Conservation (phyloP, 352 stramenopile genomes). For the Phytophthora colocasiae region DNA sequence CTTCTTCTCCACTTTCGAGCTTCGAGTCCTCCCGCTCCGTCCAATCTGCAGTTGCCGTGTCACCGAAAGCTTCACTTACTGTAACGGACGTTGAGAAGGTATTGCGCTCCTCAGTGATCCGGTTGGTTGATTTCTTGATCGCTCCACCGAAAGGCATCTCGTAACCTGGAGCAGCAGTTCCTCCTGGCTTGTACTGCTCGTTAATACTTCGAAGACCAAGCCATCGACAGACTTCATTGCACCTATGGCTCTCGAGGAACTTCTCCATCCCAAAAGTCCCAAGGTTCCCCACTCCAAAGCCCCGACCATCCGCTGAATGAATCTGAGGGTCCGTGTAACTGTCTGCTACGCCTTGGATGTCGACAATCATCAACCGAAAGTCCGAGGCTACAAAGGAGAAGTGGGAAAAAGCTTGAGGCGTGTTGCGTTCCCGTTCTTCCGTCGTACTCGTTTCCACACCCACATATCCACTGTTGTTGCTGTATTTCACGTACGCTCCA, state of each 20-base stretch:
- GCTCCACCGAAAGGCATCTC: constrained; percentile 77
- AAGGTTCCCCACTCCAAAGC: constrained; percentile 87
- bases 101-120: constrained; percentile 84
- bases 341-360: constrained; percentile 88
- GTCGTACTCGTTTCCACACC: constrained; percentile 82
- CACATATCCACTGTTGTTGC: constrained; percentile 88
- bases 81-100: constrained; percentile 84
- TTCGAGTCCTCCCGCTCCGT: constrained; percentile 30
- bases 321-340: constrained; percentile 89
- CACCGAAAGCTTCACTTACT: constrained; percentile 78
- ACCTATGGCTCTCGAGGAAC: constrained; percentile 87
- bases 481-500: constrained; percentile 88
- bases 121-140: constrained; percentile 86
- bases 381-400: constrained; percentile 88
- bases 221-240: constrained; percentile 89
- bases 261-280: constrained; percentile 89
- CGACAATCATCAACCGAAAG: constrained; percentile 87
- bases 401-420: constrained; percentile 84
- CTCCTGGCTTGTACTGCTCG: constrained; percentile 77
- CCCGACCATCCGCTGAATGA: constrained; percentile 77
- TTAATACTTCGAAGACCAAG: constrained; percentile 80
- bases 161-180: constrained; percentile 81
- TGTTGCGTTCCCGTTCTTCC: constrained; percentile 85
- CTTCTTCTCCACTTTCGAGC: constrained; percentile 32
- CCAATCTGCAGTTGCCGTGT: constrained; percentile 42